Conservation (phyloP, 2,329 filamentous ascomycete species). For the Colletotrichum costaricense region DNA sequence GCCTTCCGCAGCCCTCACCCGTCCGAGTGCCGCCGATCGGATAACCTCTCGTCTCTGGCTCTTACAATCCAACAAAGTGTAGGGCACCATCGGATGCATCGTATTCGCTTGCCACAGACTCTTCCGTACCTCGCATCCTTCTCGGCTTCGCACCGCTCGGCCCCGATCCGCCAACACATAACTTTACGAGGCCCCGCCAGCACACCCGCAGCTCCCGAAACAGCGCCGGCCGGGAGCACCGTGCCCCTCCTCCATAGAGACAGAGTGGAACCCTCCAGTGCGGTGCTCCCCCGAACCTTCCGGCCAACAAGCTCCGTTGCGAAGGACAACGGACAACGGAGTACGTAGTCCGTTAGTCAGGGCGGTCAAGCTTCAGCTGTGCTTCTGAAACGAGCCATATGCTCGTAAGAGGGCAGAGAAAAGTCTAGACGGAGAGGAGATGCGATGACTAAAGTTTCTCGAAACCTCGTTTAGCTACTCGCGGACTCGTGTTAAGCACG, state of each 20-base stretch:
- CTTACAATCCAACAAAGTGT: not conserved
- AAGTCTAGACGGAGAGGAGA: not conserved
- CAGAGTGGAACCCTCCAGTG: not conserved
- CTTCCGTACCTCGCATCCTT: not conserved
- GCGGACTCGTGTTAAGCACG: conserved; percentile 3
- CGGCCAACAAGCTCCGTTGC: not conserved
- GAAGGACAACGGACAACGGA: conserved; percentile 1
- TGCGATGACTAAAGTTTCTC: not conserved
- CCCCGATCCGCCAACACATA: not conserved
- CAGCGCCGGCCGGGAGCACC: not conserved
- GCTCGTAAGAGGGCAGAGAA: conserved; percentile 1
- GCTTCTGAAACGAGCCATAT: conserved; percentile 19
- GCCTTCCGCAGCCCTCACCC: not conserved
- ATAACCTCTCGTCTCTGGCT: conserved; percentile 1
- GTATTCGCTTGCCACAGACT: not conserved
- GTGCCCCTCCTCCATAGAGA: not conserved
- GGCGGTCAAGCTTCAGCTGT: conserved; percentile 24
- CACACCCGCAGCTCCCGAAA: not conserved
- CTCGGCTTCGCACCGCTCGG: conserved; percentile 3
- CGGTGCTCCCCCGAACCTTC: not conserved
- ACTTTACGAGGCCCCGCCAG: not conserved
- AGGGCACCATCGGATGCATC: not conserved
- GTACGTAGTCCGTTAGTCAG: not conserved
- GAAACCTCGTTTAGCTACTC: not conserved
- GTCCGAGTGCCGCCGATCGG: not conserved